Evolutionary conservation across 176 grass and related monocot species (phyloP), one percentile per base, ranked within the genome.

Genomic region (Cenchrus americanus): DNA sequence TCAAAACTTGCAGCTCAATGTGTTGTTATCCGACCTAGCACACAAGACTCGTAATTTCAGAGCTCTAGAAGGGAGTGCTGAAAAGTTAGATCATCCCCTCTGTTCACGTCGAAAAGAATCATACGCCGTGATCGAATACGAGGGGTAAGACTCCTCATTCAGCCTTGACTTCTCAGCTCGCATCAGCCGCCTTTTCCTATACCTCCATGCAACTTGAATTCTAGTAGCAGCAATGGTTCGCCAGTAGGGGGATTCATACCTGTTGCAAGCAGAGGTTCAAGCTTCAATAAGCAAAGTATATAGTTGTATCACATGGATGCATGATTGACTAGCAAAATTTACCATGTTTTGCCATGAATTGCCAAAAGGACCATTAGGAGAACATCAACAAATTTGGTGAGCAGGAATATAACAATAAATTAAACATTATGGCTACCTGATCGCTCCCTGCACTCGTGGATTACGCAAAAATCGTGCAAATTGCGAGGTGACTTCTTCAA

Each of bases 231-330:
- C 96, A 46, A 92, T 87, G 62, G 89, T 90, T 67, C 93, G 79
- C 96, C 96, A 99, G 85, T 99, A 99, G 9, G 96, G 96, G 11
- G 96, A 99, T 70, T 94, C 93, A 37, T 98, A 98, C 81, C 93
- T 98, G 82, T 83, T 10, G 46, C 34, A 82, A 6, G 15, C 32
- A 79, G 17, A 57, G 27, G 32, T 69, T 68, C 14, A 62, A 57
- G 21, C 72, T 71, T 89, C 59, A 68, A 2, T 71, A 8, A 5
- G 60, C 19, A 49, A 1, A 14, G 49, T 72, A 15, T 47, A 44
- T 44, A 44, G 34, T 44, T 9, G 43, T 44, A 46, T 71, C 22
- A 53, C 9, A 40, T 19, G 0, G 3, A 71, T 55, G 48, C 27
- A 57, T 57, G 32, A 27, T 23, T 18, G 40, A 49, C 12, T 37